These are phyloP conservation scores for Obba rivulosa DNA, from an alignment of 768 basidiomycete genomes.

Conservation along the genomic window DNA sequence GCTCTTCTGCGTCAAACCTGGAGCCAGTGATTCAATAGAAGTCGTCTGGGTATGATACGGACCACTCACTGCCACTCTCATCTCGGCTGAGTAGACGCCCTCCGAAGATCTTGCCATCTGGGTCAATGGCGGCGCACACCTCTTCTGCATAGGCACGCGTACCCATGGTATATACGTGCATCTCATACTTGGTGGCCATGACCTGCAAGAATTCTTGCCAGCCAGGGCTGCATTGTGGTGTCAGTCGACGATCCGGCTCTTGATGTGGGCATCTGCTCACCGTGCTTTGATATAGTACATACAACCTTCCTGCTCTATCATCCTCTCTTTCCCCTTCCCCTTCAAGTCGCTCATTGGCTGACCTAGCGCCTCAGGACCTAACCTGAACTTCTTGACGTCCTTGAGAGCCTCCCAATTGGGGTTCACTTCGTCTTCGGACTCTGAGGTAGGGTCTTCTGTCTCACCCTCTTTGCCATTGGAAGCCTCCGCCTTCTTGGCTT, in stretches of 20 bases:
- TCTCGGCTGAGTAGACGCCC: slow-evolving; percentile 88
- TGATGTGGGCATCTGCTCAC: slow-evolving; percentile 40
- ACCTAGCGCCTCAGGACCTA: slow-evolving; percentile 72
- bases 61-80: slow-evolving; percentile 85
- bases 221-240: slow-evolving; percentile 60
- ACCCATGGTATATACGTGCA: slow-evolving; percentile 99
- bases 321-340: slow-evolving; percentile 57
- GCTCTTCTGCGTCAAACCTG: slow-evolving; percentile 89
- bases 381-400: slow-evolving; percentile 85
- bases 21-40: slow-evolving; percentile 1
- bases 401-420: slow-evolving; percentile 91
- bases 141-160: slow-evolving; percentile 95
- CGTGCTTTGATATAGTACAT: slow-evolving; percentile 98
- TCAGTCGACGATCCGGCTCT: slow-evolving; percentile 7
- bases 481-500: slow-evolving; percentile 35
- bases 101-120: slow-evolving; percentile 78
- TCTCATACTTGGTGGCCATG: slow-evolving; percentile 81
- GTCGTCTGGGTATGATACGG: background rate
- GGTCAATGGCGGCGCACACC: slow-evolving; percentile 93
- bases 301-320: slow-evolving; percentile 73
- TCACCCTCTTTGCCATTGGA: slow-evolving; percentile 28
- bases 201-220: slow-evolving; percentile 70
- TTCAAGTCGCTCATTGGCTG: slow-evolving; percentile 35
- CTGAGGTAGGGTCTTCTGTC: slow-evolving; percentile 29
- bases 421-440: slow-evolving; percentile 53